Conservation (phyloP, 495 filamentous ascomycete genomes). For the Emericellopsis terricola region DNA sequence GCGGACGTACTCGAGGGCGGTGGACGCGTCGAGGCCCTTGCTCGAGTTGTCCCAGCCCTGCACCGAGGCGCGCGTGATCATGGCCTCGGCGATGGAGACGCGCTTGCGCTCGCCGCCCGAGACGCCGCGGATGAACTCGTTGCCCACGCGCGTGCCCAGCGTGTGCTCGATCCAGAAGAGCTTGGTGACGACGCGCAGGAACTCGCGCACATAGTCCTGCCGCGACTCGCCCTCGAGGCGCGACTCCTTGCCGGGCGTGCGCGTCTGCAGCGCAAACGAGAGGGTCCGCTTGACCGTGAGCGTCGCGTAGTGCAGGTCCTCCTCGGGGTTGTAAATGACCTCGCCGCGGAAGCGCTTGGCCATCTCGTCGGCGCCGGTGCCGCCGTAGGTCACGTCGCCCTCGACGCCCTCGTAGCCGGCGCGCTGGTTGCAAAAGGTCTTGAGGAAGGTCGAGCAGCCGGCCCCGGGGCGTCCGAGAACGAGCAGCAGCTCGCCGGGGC, state of each 20-base stretch:
- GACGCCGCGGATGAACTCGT: slow-evolving; percentile 52
- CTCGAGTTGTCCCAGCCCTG: slow-evolving; percentile 34
- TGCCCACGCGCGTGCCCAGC: slow-evolving; percentile 59
- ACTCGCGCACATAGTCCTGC: slow-evolving; percentile 43
- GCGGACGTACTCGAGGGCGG: slow-evolving; percentile 27
- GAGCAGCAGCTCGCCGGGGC: slow-evolving; percentile 34
- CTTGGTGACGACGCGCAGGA: slow-evolving; percentile 28
- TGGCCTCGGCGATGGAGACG: slow-evolving; percentile 25
- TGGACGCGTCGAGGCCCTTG: slow-evolving; percentile 28
- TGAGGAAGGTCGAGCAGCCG: slow-evolving; percentile 57
- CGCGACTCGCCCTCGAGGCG: slow-evolving; percentile 12
- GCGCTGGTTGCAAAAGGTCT: slow-evolving; percentile 48
- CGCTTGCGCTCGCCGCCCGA: slow-evolving; percentile 36
- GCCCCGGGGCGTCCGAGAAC: slow-evolving; percentile 56
- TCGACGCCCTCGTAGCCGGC: slow-evolving; percentile 41
- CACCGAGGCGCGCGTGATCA: slow-evolving; percentile 10
- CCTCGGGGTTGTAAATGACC: slow-evolving; percentile 49
- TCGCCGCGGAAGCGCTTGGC: slow-evolving; percentile 20
- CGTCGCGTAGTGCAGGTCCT: slow-evolving; percentile 61
- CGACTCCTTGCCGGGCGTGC: slow-evolving; percentile 45
- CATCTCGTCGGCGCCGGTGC: slow-evolving; percentile 31
- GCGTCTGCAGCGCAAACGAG: slow-evolving; percentile 48
- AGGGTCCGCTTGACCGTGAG: slow-evolving; percentile 53
- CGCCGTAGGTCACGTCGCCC: slow-evolving; percentile 48
- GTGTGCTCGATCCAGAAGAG: slow-evolving; percentile 63